These are phyloP conservation scores for Penicillium griseofulvum DNA, from an alignment of 2,329 filamentous ascomycete genomes.

Conservation along the genomic window DNA sequence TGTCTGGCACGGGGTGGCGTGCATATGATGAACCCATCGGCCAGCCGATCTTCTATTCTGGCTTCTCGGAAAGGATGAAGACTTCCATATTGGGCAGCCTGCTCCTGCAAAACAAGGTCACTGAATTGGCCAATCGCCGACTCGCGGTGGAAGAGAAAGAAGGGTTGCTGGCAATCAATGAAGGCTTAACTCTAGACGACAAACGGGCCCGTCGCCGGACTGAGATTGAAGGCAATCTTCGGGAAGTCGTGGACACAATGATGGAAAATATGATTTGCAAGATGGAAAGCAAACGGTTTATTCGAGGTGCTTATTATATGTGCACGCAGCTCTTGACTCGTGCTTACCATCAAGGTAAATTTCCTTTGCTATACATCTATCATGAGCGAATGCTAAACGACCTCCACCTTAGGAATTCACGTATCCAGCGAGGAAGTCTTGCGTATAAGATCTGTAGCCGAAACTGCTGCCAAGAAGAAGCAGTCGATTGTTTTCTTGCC, in stretches of 20 bases:
- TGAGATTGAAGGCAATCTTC: conserved; percentile 69
- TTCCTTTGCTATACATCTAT: background rate
- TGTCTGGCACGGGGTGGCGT: conserved; percentile 91
- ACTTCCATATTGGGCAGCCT: conserved; percentile 70
- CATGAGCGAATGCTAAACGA: conserved; percentile 1
- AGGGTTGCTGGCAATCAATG: conserved; percentile 57
- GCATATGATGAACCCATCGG: conserved; percentile 88
- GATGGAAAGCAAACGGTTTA: conserved; percentile 92
- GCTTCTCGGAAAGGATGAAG: conserved; percentile 91
- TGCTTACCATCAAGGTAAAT: conserved; percentile 83
- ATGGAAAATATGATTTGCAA: conserved; percentile 98
- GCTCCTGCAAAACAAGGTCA: conserved; percentile 71
- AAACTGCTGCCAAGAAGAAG: conserved; percentile 78
- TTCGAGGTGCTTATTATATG: conserved; percentile 87
- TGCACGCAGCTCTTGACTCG: conserved; percentile 82
- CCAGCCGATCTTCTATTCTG: conserved; percentile 87
- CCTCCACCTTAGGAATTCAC: conserved; percentile 64
- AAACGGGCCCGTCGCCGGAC: conserved; percentile 38
- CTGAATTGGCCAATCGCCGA: conserved; percentile 71
- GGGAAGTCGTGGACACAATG: conserved; percentile 79
- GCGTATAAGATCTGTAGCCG: conserved; percentile 74
- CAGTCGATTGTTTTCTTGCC: conserved; percentile 96
- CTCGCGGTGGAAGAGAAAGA: conserved; percentile 74
- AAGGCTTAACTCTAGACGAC: conserved; percentile 27
- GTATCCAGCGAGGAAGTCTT: conserved; percentile 93